These are phyloP conservation scores for Cystobasidium slooffiae DNA, from an alignment of 1,284 basidiomycete genomes.

Conservation along the genomic window DNA sequence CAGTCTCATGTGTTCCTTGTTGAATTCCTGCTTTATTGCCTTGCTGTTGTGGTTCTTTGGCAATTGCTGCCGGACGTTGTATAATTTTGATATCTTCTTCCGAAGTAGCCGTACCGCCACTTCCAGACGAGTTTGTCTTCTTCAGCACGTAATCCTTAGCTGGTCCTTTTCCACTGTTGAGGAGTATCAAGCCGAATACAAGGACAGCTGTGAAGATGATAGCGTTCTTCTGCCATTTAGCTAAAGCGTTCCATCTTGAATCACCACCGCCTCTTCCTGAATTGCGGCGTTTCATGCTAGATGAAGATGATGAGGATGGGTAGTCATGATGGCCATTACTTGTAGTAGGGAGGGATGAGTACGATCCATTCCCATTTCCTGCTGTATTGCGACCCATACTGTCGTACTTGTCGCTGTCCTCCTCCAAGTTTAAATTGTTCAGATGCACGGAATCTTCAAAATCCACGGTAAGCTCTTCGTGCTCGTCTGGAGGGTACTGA, in stretches of 20 bases:
- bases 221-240: conserved; percentile 38
- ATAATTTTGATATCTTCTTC: conserved; percentile 19
- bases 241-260: conserved; percentile 11
- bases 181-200: conserved; percentile 23
- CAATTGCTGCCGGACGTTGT: conserved; percentile 20
- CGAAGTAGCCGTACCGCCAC: conserved; percentile 20
- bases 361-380: background rate
- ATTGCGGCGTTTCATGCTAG: background rate
- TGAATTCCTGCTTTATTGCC: background rate
- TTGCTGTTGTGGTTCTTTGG: conserved; percentile 19
- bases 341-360: conserved; percentile 28
- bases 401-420: background rate
- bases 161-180: conserved; percentile 27
- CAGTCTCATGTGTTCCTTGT: conserved; percentile 19
- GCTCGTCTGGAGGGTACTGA: background rate
- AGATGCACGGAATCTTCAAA: conserved; percentile 37
- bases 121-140: background rate
- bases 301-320: conserved; percentile 3
- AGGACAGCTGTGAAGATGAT: conserved; percentile 19
- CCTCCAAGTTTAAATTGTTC: conserved; percentile 1
- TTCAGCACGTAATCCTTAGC: conserved; percentile 22
- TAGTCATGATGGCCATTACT: conserved; percentile 29
- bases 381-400: conserved; percentile 12
- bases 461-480: conserved; percentile 23
- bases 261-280: background rate